phyloP scores from a whole-genome alignment of 2,329 filamentous ascomycete species.

The Xylariaceae sp. region DNA sequence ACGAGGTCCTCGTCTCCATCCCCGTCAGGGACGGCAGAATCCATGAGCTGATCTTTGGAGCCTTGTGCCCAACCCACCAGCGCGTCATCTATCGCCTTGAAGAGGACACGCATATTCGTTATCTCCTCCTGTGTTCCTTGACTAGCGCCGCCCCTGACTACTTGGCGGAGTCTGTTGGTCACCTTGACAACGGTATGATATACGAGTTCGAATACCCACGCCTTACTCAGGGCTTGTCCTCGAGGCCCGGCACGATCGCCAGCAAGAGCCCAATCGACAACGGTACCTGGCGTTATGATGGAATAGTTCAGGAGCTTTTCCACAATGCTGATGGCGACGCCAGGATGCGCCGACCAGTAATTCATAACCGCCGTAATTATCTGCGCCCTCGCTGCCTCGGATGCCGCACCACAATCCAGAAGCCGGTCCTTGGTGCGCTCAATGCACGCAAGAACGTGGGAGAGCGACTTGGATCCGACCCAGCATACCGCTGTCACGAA shows the following conservation, averaged over 20 bases:
- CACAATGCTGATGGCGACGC: constrained; percentile 84
- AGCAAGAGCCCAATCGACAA: constrained; percentile 84
- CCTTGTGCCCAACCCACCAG: constrained; percentile 67
- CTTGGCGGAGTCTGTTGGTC: constrained; percentile 75
- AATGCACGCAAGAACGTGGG: constrained; percentile 91
- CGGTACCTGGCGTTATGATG: constrained; percentile 77
- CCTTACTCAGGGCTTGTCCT: constrained; percentile 62
- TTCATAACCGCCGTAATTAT: constrained; percentile 85
- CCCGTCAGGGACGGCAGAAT: constrained; percentile 45
- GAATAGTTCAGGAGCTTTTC: constrained; percentile 98
- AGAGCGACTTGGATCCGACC: constrained; percentile 91
- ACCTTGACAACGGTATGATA: constrained; percentile 86
- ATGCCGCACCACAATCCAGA: constrained; percentile 68
- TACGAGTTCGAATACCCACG: constrained; percentile 85
- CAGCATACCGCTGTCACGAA: constrained; percentile 92
- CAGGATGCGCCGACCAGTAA: constrained; percentile 91
- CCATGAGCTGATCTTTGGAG: constrained; percentile 69
- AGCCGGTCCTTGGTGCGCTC: constrained; percentile 90
- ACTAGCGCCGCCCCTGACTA: constrained; percentile 57
- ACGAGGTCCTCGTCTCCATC: constrained; percentile 62
- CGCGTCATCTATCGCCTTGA: constrained; percentile 73
- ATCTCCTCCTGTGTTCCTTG: constrained; percentile 57
- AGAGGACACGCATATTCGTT: constrained; percentile 70
- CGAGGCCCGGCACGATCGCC: constrained; percentile 47
- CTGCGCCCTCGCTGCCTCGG: constrained; percentile 71